These are phyloP conservation scores for Dryas octopetala DNA, from an alignment of 306 rosid species.

Conservation along the genomic window DNA sequence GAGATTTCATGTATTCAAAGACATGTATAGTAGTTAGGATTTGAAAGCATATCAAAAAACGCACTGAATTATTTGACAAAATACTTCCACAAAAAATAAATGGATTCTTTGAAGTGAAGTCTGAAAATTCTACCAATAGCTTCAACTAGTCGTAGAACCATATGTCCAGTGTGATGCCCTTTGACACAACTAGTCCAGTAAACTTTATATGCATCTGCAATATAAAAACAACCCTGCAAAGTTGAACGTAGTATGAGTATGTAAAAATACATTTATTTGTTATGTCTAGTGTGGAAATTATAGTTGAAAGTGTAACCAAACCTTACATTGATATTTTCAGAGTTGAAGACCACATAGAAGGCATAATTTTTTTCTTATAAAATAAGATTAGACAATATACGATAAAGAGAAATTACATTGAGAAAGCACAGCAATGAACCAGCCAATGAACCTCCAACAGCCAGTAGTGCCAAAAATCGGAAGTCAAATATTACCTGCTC, in stretches of 20 bases:
- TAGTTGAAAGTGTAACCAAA: not conserved
- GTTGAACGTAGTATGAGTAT: slow-evolving; percentile 25
- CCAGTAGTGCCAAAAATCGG: slow-evolving; percentile 93
- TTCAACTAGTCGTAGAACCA: slow-evolving; percentile 91
- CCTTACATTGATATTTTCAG: not conserved
- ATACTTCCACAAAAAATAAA: not conserved
- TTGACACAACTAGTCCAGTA: slow-evolving; percentile 91
- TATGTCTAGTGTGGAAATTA: not conserved
- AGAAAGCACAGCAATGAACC: slow-evolving; percentile 96
- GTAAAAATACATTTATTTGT: not conserved
- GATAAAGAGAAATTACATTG: slow-evolving; percentile 54
- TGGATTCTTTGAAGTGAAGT: not conserved
- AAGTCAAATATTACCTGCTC: slow-evolving; percentile 86
- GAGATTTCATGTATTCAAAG: not conserved
- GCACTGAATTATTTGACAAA: not conserved
- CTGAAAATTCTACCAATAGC: slow-evolving; percentile 70
- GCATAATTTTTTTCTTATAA: not conserved
- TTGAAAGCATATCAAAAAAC: not conserved
- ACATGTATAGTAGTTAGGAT: not conserved
- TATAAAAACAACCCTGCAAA: slow-evolving; percentile 82
- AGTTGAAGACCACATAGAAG: not conserved
- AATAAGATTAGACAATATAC: not conserved
- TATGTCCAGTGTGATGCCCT: slow-evolving; percentile 84
- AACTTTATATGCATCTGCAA: slow-evolving; percentile 78
- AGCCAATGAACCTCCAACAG: slow-evolving; percentile 92